These are phyloP conservation scores for Clohesyomyces aquaticus DNA, from an alignment of 495 filamentous ascomycete species.

Conservation along the genomic window DNA sequence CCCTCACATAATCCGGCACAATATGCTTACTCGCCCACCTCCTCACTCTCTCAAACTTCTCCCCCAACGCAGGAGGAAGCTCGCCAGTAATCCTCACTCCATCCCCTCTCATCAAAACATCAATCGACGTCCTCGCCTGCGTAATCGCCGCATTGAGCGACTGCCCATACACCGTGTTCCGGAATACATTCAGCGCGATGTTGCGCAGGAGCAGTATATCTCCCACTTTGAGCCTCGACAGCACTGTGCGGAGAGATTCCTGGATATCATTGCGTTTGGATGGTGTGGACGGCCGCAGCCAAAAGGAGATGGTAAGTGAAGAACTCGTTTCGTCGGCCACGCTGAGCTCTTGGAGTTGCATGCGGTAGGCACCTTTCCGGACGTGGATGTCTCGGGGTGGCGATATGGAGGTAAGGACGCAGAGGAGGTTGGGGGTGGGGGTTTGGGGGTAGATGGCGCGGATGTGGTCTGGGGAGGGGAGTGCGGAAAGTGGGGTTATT, in stretches of 20 bases:
- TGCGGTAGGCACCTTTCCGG: slow-evolving; percentile 50
- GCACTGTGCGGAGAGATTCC: slow-evolving; percentile 49
- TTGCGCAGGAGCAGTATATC: slow-evolving; percentile 78
- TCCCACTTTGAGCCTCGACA: slow-evolving; percentile 61
- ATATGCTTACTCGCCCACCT: slow-evolving; percentile 80
- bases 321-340: slow-evolving; percentile 86
- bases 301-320: slow-evolving; percentile 82
- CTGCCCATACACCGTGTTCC: slow-evolving; percentile 73
- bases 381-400: slow-evolving; percentile 64
- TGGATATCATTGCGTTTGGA: neutral
- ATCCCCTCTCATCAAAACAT: slow-evolving; percentile 62
- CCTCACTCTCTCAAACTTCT: slow-evolving; percentile 68
- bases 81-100: slow-evolving; percentile 53
- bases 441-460: slow-evolving; percentile 75
- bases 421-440: slow-evolving; percentile 75
- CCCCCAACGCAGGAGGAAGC: slow-evolving; percentile 27
- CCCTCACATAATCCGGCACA: slow-evolving; percentile 43
- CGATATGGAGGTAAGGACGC: slow-evolving; percentile 73
- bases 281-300: slow-evolving; percentile 53
- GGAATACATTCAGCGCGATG: slow-evolving; percentile 75
- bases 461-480: slow-evolving; percentile 73
- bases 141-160: slow-evolving; percentile 57
- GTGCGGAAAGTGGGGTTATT: slow-evolving; percentile 66
- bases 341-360: slow-evolving; percentile 73
- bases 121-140: slow-evolving; percentile 68